phyloP scores from a whole-genome alignment of 2,329 filamentous ascomycete species.

The Botrytis cinerea region DNA sequence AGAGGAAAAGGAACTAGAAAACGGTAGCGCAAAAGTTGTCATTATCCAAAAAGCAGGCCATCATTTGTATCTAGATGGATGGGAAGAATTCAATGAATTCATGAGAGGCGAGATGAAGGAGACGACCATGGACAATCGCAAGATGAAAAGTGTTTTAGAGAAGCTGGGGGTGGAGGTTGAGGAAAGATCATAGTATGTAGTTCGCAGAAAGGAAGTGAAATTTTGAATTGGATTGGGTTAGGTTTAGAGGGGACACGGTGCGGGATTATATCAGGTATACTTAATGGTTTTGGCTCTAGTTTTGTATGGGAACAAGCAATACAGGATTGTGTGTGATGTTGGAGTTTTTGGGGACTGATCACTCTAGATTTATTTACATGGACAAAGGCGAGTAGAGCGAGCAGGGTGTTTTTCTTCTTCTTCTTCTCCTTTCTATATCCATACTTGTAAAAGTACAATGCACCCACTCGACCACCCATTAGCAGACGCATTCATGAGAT shows the following conservation, averaged over 20 bases:
- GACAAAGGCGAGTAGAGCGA: background rate
- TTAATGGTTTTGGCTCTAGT: background rate
- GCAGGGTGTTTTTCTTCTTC: background rate
- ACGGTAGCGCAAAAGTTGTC: constrained; percentile 79
- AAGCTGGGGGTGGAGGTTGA: constrained; percentile 9
- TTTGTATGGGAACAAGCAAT: background rate
- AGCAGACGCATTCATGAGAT: background rate
- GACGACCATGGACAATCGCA: constrained; percentile 35
- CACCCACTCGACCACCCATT: background rate
- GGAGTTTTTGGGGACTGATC: background rate
- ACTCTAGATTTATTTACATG: background rate
- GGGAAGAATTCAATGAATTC: constrained; percentile 68
- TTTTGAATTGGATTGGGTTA: background rate
- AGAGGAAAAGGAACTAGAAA: constrained; percentile 71
- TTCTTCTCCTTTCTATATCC: background rate
- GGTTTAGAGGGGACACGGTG: background rate
- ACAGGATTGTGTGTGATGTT: background rate
- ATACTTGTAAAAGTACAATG: background rate
- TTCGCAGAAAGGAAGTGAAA: background rate
- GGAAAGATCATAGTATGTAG: background rate
- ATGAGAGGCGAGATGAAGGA: constrained; percentile 68
- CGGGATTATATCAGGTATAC: background rate
- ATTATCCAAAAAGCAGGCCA: constrained; percentile 73
- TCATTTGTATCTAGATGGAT: constrained; percentile 71
- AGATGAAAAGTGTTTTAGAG: constrained; percentile 2